A percentile compares a stretch with the other conserved stretches of the same genome.
Conservation (phyloP, 768 basidiomycete genomes). For the Daedalea quercina region DNA sequence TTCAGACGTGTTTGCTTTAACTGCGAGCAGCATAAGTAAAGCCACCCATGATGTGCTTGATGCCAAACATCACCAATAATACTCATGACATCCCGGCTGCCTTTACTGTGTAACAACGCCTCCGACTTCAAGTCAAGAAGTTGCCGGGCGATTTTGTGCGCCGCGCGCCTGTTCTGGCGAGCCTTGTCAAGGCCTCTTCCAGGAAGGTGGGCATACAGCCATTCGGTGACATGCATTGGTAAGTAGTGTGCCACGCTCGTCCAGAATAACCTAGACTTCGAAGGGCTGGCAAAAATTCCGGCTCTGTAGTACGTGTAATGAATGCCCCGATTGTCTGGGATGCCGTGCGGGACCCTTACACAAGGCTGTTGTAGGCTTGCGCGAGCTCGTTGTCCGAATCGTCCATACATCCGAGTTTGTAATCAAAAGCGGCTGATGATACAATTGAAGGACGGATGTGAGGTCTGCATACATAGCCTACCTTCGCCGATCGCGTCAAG, state of each 20-base stretch:
- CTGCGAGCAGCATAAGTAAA: constrained; percentile 21
- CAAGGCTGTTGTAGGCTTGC: constrained; percentile 44
- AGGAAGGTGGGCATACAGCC: constrained; percentile 41
- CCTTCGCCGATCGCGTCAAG: constrained; percentile 34
- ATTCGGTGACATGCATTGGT: constrained; percentile 38
- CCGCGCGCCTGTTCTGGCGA: constrained; percentile 12
- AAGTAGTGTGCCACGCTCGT: constrained; percentile 32
- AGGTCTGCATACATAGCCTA: constrained; percentile 12
- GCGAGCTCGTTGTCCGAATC: constrained; percentile 45
- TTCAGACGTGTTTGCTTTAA: constrained; percentile 49
- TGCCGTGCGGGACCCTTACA: constrained; percentile 9
- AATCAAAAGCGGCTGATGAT: constrained; percentile 31
- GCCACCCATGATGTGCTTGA: neutral
- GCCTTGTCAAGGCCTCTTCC: constrained; percentile 37
- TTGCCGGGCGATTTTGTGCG: constrained; percentile 33
- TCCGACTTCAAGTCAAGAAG: constrained; percentile 43
- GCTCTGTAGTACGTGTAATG: constrained; percentile 24
- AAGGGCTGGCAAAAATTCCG: constrained; percentile 41
- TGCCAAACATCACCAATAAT: constrained; percentile 38
- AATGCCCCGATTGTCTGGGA: neutral
- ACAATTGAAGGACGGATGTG: too few relatives aligned
- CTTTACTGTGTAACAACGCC: constrained; percentile 40
- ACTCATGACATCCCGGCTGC: constrained; percentile 47
- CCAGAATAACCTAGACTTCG: constrained; percentile 40
- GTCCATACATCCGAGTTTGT: constrained; percentile 48